These are phyloP conservation scores for Dianthus caryophyllus DNA, from an alignment of 148 eudicot genomes.

Conservation along the genomic window DNA sequence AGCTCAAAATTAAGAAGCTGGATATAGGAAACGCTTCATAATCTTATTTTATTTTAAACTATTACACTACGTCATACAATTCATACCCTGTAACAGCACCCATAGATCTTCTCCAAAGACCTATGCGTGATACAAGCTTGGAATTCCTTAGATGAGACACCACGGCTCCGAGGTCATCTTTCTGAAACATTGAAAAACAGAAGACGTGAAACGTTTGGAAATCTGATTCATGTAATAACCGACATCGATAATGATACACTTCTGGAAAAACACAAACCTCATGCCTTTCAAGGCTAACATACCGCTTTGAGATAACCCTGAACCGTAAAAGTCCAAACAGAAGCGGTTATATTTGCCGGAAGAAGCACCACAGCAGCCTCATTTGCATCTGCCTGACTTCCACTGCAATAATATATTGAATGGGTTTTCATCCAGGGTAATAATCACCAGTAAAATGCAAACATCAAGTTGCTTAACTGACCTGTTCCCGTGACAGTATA, in stretches of 20 bases:
- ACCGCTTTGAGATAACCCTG: conserved; percentile 87
- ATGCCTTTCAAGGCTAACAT: conserved; percentile 96
- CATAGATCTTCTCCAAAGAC: conserved; percentile 96
- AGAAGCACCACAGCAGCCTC: conserved; percentile 90
- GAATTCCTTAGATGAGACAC: conserved; percentile 63
- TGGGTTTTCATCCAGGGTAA: neutral
- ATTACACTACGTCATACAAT: conserved; percentile 12
- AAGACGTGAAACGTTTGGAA: conserved; percentile 8
- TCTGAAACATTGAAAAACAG: conserved; percentile 41
- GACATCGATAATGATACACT: neutral
- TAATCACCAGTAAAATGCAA: neutral
- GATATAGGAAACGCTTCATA: conserved; percentile 2
- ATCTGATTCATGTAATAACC: neutral
- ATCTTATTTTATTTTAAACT: no score
- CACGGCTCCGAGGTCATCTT: conserved; percentile 83
- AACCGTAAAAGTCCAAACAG: conserved; percentile 90
- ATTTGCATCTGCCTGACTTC: conserved; percentile 89
- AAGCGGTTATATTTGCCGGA: conserved; percentile 76
- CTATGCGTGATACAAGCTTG: conserved; percentile 55
- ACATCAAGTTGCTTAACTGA: conserved; percentile 7
- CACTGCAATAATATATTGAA: conserved; percentile 44
- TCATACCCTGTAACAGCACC: conserved; percentile 92
- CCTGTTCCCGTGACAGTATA: conserved; percentile 98
- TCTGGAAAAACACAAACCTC: conserved; percentile 44
- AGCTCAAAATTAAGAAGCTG: neutral